Evolutionary conservation across 73 alveolate genomes (phyloP).

Genomic region (Paramecium pentaurelia): DNA sequence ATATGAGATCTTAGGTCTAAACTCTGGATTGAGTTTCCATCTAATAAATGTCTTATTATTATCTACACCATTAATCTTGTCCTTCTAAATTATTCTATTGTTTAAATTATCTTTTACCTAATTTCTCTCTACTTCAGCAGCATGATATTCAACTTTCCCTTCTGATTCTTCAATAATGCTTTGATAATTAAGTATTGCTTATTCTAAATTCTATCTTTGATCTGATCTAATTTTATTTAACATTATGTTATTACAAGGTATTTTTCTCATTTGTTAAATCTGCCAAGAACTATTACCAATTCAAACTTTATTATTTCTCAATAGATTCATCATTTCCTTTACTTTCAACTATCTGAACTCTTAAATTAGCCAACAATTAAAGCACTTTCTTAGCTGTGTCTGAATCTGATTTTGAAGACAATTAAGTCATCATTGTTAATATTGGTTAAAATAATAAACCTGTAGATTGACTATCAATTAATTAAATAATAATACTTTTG

Average conservation of each 20-base stretch:
- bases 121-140: constrained; percentile 25
- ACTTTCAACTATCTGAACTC: background rate
- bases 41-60: background rate
- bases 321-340: background rate
- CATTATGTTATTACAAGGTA: background rate
- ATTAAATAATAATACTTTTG: background rate
- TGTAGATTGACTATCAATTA: background rate
- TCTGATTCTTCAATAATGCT: background rate
- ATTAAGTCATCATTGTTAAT: background rate
- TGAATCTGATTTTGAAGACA: background rate
- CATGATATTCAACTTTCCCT: background rate
- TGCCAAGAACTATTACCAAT: background rate
- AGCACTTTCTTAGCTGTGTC: background rate
- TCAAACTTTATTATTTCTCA: background rate
- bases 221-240: background rate
- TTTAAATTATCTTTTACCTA: background rate
- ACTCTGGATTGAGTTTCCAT: background rate
- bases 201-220: background rate
- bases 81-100: background rate
- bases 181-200: background rate
- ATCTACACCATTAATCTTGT: constrained; percentile 1
- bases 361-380: background rate
- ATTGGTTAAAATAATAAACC: background rate
- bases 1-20: background rate
- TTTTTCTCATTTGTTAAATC: background rate